Evolutionary conservation across 2,329 filamentous ascomycete species (phyloP).

Genomic region (Delphinella strobiligena): DNA sequence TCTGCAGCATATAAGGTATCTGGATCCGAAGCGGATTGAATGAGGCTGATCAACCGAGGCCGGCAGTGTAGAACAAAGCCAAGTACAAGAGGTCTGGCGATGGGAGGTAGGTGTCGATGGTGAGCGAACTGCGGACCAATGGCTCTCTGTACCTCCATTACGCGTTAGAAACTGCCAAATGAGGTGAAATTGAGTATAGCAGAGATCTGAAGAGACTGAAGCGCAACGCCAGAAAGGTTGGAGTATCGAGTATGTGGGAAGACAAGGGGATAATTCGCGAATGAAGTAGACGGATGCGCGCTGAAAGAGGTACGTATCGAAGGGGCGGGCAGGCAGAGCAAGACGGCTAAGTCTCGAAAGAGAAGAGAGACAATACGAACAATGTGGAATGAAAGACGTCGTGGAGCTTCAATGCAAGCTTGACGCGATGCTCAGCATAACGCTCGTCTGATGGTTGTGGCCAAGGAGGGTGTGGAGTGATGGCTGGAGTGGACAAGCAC

Average conservation of each 20-base stretch:
- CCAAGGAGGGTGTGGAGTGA: neutral
- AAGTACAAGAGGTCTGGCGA: neutral
- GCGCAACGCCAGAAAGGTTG: neutral
- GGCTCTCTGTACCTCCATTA: constrained; percentile 5
- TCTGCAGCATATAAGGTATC: too few species aligned
- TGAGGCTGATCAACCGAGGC: neutral
- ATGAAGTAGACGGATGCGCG: neutral
- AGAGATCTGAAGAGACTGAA: neutral
- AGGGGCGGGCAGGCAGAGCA: neutral
- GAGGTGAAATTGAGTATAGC: neutral
- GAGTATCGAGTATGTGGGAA: neutral
- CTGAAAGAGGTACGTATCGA: neutral
- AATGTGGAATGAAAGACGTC: neutral
- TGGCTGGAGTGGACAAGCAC: neutral
- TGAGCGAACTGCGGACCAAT: neutral
- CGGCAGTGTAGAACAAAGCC: neutral
- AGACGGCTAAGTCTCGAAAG: neutral
- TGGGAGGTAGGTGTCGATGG: neutral
- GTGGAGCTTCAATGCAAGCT: neutral
- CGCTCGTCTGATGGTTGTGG: neutral
- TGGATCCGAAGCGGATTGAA: too few species aligned
- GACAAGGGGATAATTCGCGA: neutral
- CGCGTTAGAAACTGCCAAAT: constrained; percentile 6
- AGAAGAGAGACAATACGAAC: constrained; percentile 1
- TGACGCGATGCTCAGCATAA: neutral